Conservation (phyloP, 768 basidiomycete species). For the Melanogaster broomeanus region DNA sequence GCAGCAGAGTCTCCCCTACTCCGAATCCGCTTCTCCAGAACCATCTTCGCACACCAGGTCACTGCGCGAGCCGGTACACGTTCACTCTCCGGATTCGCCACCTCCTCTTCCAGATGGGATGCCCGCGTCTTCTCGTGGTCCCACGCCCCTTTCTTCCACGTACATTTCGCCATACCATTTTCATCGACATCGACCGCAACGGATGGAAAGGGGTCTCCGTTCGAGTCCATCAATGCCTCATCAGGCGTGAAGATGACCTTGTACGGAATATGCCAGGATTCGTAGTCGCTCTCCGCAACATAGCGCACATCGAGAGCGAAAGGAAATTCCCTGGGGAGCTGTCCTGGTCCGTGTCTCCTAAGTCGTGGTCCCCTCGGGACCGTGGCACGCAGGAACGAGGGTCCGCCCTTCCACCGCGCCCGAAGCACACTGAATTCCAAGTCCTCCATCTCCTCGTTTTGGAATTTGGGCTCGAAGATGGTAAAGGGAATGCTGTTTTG, state of each 20-base stretch:
- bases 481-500: constrained; percentile 1
- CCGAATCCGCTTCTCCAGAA: constrained; percentile 4
- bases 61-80: neutral
- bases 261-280: neutral
- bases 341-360: neutral
- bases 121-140: neutral
- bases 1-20: constrained; percentile 13
- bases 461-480: neutral
- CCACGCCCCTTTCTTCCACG: neutral
- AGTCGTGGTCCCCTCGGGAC: neutral
- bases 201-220: neutral
- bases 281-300: neutral
- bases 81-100: neutral
- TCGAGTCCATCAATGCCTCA: neutral
- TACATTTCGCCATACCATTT: neutral
- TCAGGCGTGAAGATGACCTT: constrained; percentile 7
- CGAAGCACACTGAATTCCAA: neutral
- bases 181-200: constrained; percentile 1
- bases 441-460: neutral
- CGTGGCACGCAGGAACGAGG: neutral
- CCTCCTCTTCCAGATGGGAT: neutral
- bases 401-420: neutral
- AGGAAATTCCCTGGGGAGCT: neutral
- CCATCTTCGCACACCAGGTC: neutral
- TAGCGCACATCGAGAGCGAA: neutral